A percentile compares a stretch with the other conserved stretches of the same genome.
Conservation (phyloP, 2,329 filamentous ascomycete genomes). For the Scedosporium boydii region DNA sequence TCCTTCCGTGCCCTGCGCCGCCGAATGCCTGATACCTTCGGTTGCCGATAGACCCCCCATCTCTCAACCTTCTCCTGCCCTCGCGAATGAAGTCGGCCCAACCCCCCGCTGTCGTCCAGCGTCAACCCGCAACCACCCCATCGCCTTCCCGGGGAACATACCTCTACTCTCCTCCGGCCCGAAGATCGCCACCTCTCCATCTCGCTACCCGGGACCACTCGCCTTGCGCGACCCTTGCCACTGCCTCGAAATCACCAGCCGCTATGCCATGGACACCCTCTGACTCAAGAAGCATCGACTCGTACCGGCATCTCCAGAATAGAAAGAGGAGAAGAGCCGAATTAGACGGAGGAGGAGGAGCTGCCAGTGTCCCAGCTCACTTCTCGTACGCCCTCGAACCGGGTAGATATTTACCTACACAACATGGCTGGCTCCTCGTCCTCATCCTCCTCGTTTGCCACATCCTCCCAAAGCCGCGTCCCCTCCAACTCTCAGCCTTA, state of each 20-base stretch:
- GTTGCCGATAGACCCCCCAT: neutral
- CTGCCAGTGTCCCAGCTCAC: neutral
- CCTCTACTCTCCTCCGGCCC: neutral
- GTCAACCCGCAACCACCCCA: neutral
- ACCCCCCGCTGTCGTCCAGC: neutral
- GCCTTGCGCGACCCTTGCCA: neutral
- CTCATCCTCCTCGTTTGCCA: slow-evolving; percentile 37
- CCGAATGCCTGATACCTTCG: neutral
- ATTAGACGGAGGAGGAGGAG: neutral
- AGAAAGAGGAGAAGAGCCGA: neutral
- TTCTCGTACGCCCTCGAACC: neutral
- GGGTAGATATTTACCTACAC: neutral
- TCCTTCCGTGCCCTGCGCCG: neutral
- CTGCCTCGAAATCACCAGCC: neutral
- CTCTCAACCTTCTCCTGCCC: neutral
- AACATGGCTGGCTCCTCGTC: slow-evolving; percentile 31
- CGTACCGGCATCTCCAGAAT: neutral
- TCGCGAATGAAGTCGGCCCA: slow-evolving; percentile 2
- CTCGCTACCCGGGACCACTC: neutral
- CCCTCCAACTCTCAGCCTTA: slow-evolving; percentile 28
- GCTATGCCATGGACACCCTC: neutral
- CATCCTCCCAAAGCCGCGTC: slow-evolving; percentile 32
- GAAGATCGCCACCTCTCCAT: neutral
- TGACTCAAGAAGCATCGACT: neutral
- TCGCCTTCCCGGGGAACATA: neutral